Conservation (phyloP, 2,329 filamentous ascomycete genomes). For the Penicillium griseofulvum region DNA sequence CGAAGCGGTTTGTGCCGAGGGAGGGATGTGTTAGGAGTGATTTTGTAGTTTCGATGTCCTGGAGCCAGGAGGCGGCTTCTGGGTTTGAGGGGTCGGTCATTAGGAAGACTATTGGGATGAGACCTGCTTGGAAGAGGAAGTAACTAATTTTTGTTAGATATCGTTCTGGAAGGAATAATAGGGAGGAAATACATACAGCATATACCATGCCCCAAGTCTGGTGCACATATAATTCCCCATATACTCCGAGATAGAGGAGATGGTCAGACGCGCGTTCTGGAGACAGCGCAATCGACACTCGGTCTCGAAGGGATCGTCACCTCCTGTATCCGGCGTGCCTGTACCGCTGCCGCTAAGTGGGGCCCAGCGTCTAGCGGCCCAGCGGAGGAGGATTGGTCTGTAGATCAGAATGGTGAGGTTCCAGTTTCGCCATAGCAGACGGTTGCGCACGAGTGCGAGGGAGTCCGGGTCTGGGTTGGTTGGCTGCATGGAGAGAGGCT, state of each 20-base stretch:
- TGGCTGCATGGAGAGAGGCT: slow-evolving; percentile 21
- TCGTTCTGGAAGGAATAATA: neutral
- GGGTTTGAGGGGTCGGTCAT: slow-evolving; percentile 42
- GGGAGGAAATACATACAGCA: slow-evolving; percentile 33
- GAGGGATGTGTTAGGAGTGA: slow-evolving; percentile 40
- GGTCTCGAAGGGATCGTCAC: slow-evolving; percentile 38
- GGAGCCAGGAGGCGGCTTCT: slow-evolving; percentile 37
- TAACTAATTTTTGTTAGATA: slow-evolving; percentile 28
- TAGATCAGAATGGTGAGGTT: slow-evolving; percentile 47
- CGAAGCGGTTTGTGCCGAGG: slow-evolving; percentile 40
- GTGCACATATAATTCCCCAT: slow-evolving; percentile 42
- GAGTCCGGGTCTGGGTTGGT: slow-evolving; percentile 35
- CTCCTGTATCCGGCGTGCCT: slow-evolving; percentile 24
- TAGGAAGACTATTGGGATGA: slow-evolving; percentile 45
- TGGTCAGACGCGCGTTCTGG: slow-evolving; percentile 42
- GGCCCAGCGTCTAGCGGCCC: slow-evolving; percentile 38
- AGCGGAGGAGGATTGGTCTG: slow-evolving; percentile 43
- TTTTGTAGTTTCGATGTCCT: slow-evolving; percentile 43
- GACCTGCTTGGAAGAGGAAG: slow-evolving; percentile 47
- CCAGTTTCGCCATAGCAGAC: slow-evolving; percentile 45
- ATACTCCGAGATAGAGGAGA: slow-evolving; percentile 43
- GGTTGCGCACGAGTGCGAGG: slow-evolving; percentile 40
- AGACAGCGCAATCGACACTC: slow-evolving; percentile 42
- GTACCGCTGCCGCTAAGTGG: slow-evolving; percentile 20
- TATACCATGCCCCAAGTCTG: slow-evolving; percentile 45